Evolutionary conservation across 345 rosid species (phyloP).

Genomic region (Iberis pinnata): DNA sequence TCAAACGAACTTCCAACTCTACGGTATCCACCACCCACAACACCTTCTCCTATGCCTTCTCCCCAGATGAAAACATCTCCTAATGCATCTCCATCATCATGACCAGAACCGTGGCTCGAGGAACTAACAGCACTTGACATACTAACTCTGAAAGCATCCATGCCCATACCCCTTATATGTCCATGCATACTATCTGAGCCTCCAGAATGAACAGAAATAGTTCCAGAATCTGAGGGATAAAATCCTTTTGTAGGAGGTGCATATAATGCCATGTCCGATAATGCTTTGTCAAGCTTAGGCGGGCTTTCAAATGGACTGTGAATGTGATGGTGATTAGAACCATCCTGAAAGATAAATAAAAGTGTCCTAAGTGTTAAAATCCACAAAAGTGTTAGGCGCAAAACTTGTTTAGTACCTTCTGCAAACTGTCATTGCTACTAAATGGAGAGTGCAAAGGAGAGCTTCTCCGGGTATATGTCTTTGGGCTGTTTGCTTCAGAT

Average conservation of each 20-base stretch:
- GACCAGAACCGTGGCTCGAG: constrained; percentile 43
- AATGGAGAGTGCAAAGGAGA: constrained; percentile 73
- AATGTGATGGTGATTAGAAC: constrained; percentile 59
- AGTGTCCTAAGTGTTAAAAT: constrained; percentile 6
- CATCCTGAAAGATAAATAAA: constrained; percentile 46
- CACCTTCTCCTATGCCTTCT: constrained; percentile 43
- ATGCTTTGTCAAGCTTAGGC: constrained; percentile 81
- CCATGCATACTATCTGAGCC: constrained; percentile 82
- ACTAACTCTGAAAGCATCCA: constrained; percentile 95
- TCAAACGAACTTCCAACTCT: constrained; percentile 28
- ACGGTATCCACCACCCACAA: constrained; percentile 33
- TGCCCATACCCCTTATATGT: constrained; percentile 59
- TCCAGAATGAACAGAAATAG: constrained; percentile 82
- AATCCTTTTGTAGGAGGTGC: constrained; percentile 80
- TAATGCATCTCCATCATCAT: constrained; percentile 43
- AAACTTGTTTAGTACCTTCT: constrained; percentile 51
- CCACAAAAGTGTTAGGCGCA: constrained; percentile 10
- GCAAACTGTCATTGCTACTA: constrained; percentile 79
- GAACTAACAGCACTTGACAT: constrained; percentile 73
- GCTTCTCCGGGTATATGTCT: constrained; percentile 81
- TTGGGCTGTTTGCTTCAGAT: constrained; percentile 75
- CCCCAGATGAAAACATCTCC: constrained; percentile 56
- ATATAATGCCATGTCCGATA: constrained; percentile 72
- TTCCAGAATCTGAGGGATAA: constrained; percentile 69
- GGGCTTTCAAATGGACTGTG: constrained; percentile 94